These are phyloP conservation scores for Seiridium cupressi DNA, from an alignment of 2,329 filamentous ascomycete species.

Conservation along the genomic window DNA sequence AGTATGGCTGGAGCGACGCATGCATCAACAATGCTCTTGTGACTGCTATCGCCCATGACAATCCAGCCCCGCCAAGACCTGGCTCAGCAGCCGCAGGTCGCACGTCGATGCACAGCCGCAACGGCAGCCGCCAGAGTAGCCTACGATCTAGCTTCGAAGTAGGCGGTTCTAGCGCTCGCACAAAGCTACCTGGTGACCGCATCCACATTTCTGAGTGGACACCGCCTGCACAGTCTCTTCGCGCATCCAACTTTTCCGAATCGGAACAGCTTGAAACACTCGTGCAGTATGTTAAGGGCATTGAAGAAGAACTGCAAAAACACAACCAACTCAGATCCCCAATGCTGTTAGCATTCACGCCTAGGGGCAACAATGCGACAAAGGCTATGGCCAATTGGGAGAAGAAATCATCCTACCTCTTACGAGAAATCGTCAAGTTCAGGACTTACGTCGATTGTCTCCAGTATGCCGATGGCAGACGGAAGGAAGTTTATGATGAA, in stretches of 20 bases:
- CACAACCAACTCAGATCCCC: conserved; percentile 87
- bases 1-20: conserved; percentile 92
- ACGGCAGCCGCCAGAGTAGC: conserved; percentile 35
- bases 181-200: conserved; percentile 79
- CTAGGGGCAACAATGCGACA: conserved; percentile 73
- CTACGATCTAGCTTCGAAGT: conserved; percentile 65
- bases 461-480: conserved; percentile 65
- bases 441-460: conserved; percentile 90
- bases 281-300: conserved; percentile 74
- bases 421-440: conserved; percentile 96
- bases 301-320: conserved; percentile 79
- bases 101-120: conserved; percentile 47
- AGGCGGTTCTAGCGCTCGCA: conserved; percentile 52
- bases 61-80: conserved; percentile 40
- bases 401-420: conserved; percentile 85
- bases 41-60: conserved; percentile 47
- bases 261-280: conserved; percentile 77
- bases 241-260: conserved; percentile 75
- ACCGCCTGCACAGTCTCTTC: conserved; percentile 86
- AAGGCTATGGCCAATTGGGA: conserved; percentile 98
- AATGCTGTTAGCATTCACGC: conserved; percentile 87
- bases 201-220: conserved; percentile 84
- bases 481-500: conserved; percentile 68
- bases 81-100: conserved; percentile 46
- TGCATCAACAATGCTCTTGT: conserved; percentile 67